Evolutionary conservation across 768 basidiomycete species (phyloP).

Genomic region (Lactifluus hygrophoroides): DNA sequence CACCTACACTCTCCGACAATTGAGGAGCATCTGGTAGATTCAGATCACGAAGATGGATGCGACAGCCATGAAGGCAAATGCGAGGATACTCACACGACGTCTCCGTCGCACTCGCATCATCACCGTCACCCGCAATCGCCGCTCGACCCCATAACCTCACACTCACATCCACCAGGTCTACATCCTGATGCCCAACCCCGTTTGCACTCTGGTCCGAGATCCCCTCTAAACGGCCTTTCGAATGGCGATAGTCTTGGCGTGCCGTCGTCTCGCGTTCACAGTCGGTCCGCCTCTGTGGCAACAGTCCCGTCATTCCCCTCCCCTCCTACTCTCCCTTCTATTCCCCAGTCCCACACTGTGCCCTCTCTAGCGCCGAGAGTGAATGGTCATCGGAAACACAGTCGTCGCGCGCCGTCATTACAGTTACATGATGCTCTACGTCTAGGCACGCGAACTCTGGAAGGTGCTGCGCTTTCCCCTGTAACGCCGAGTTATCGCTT

Average conservation of each 20-base stretch:
- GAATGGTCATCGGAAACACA: background rate
- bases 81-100: conserved; percentile 22
- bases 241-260: conserved; percentile 1
- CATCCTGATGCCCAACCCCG: background rate
- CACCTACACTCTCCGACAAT: conserved; percentile 4
- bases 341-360: conserved; percentile 19
- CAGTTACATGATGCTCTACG: conserved; percentile 9
- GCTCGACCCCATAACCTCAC: background rate
- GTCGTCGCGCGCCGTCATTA: conserved; percentile 16
- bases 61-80: conserved; percentile 21
- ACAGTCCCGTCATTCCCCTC: conserved; percentile 16
- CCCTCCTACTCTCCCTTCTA: conserved; percentile 22
- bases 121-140: conserved; percentile 20
- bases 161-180: background rate
- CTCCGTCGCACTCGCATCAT: conserved; percentile 19
- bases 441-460: background rate
- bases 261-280: conserved; percentile 20
- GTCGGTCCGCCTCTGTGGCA: conserved; percentile 20
- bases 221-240: conserved; percentile 24
- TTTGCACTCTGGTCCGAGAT: conserved; percentile 23
- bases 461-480: conserved; percentile 36
- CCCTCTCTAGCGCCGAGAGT: background rate
- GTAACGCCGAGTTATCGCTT: conserved; percentile 59
- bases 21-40: conserved; percentile 2
- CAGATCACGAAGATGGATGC: conserved; percentile 16